Evolutionary conservation across 2,329 filamentous ascomycete genomes (phyloP).

Genomic region (Claviceps arundinis): DNA sequence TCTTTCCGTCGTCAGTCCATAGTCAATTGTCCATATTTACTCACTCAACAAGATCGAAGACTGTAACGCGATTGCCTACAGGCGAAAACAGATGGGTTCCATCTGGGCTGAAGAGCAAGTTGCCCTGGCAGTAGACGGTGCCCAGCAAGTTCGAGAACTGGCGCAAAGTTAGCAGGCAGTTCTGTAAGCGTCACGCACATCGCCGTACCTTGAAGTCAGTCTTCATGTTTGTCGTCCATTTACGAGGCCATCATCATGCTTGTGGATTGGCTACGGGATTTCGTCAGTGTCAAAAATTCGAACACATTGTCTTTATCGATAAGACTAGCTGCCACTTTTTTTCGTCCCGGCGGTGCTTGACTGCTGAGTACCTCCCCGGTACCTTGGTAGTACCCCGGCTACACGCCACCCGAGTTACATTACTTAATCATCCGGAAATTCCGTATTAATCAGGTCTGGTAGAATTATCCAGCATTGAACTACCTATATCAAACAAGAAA

Average conservation of each 20-base stretch:
- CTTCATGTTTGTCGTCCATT: conserved; percentile 60
- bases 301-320: conserved; percentile 12
- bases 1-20: too few species aligned
- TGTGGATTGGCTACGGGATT: conserved; percentile 4
- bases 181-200: background rate
- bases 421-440: too few species aligned
- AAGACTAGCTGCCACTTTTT: background rate
- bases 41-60: conserved; percentile 94
- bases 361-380: too few species aligned
- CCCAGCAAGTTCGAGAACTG: conserved; percentile 97
- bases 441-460: too few species aligned
- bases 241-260: conserved; percentile 13
- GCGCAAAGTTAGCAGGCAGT: background rate
- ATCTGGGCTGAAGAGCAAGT: conserved; percentile 91
- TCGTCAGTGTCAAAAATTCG: conserved; percentile 17
- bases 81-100: conserved; percentile 91
- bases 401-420: too few species aligned
- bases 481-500: too few species aligned
- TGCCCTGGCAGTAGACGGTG: conserved; percentile 96
- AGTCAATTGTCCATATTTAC: conserved; percentile 11
- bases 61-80: conserved; percentile 87
- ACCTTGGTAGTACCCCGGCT: too few species aligned
- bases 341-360: background rate
- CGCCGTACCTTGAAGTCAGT: conserved; percentile 82
- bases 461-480: too few species aligned